Evolutionary conservation across 1,284 basidiomycete genomes (phyloP).

Genomic region (Ganoderma multipileum): DNA sequence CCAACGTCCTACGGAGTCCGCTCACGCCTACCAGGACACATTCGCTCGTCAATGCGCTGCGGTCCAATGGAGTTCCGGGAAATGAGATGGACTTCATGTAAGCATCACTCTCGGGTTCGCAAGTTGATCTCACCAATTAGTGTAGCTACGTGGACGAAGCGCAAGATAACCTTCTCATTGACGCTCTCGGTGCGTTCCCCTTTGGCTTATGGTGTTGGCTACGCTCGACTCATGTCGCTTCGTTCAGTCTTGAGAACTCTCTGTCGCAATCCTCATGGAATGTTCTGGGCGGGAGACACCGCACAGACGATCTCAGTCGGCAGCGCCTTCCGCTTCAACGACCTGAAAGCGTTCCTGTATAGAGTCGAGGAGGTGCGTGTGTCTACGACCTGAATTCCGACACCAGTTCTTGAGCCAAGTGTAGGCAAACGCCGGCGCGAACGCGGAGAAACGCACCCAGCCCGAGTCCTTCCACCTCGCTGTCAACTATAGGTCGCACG

Average conservation of each 20-base stretch:
- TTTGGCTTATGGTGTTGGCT: background rate
- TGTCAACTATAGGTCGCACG: conserved; percentile 75
- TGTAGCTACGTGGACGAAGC: conserved; percentile 75
- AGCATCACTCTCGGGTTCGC: background rate
- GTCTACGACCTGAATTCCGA: background rate
- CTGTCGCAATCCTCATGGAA: conserved; percentile 67
- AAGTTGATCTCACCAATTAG: background rate
- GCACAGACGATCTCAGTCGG: conserved; percentile 79
- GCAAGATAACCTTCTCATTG: conserved; percentile 75
- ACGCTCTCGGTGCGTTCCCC: conserved; percentile 57
- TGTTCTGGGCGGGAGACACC: conserved; percentile 84
- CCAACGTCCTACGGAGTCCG: background rate
- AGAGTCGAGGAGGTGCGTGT: conserved; percentile 62
- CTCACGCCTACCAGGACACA: conserved; percentile 50
- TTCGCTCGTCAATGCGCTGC: conserved; percentile 51
- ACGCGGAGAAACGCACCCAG: conserved; percentile 11
- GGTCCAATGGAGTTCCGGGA: conserved; percentile 44
- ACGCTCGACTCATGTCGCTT: too few species aligned
- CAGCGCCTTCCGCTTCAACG: conserved; percentile 75
- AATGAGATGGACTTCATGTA: conserved; percentile 65
- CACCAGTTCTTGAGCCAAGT: background rate
- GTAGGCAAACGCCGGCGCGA: conserved; percentile 13
- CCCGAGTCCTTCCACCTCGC: conserved; percentile 66
- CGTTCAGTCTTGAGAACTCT: conserved; percentile 62
- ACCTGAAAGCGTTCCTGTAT: conserved; percentile 71